A percentile compares a stretch with the other conserved stretches of the same genome.
Conservation (phyloP, 1,284 basidiomycete genomes). For the Fomitopsis palustris region DNA sequence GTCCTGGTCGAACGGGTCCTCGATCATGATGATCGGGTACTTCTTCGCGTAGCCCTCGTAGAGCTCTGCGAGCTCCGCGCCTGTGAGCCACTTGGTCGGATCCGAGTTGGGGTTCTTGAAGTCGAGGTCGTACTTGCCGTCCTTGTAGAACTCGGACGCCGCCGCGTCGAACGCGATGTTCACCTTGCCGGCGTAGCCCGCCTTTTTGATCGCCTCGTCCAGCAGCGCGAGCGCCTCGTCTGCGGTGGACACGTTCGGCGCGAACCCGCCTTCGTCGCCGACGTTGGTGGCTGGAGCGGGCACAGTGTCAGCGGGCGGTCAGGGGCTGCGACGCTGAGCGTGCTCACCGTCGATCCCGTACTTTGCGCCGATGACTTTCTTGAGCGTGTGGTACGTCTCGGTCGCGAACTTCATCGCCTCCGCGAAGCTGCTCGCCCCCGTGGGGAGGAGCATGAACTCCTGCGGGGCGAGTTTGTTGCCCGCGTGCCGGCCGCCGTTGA, state of each 20-base stretch:
- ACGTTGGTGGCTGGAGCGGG: constrained; percentile 99
- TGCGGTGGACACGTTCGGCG: constrained; percentile 95
- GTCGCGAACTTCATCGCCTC: constrained; percentile 99
- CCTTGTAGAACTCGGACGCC: constrained; percentile 99
- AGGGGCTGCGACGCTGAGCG: no score
- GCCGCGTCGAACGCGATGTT: constrained; percentile 99
- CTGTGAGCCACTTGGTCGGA: constrained; percentile 93
- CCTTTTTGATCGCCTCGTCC: constrained; percentile 93
- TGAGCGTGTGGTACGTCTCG: constrained; percentile 97
- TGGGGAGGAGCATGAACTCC: constrained; percentile 99
- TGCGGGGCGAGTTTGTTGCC: constrained; percentile 99
- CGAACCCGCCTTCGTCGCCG: constrained; percentile 99
- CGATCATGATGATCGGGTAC: constrained; percentile 96
- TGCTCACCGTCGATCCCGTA: constrained; percentile 99
- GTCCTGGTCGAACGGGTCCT: constrained; percentile 99
- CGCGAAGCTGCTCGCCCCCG: constrained; percentile 87
- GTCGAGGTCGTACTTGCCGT: constrained; percentile 99
- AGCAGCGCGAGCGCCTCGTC: constrained; percentile 98
- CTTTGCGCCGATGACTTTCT: constrained; percentile 99
- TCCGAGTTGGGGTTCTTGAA: constrained; percentile 99
- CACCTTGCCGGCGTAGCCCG: constrained; percentile 98
- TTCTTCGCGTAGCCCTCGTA: constrained; percentile 87
- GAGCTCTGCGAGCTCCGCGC: constrained; percentile 89
- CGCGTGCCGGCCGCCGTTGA: constrained; percentile 99
- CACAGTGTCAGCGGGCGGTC: no score